These are phyloP conservation scores for Starmerella vaccinii DNA, from an alignment of 805 yeast genomes.

Conservation along the genomic window DNA sequence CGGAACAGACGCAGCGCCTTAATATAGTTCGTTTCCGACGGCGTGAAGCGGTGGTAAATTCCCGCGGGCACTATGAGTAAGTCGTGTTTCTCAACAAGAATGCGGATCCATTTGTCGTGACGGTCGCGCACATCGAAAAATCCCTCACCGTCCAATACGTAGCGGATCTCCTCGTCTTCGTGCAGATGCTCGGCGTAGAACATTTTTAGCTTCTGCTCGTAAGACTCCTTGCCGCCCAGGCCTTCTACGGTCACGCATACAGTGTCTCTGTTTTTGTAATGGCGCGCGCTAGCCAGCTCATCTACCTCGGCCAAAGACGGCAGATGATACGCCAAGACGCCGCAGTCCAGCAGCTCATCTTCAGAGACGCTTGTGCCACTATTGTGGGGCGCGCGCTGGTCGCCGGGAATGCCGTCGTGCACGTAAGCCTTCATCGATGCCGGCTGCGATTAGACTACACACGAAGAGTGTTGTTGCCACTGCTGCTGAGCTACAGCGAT, in stretches of 20 bases:
- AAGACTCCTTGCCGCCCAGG: constrained; percentile 49
- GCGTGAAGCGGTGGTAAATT: constrained; percentile 84
- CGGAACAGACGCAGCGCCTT: constrained; percentile 75
- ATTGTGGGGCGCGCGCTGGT: constrained; percentile 25
- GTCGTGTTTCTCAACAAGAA: constrained; percentile 54
- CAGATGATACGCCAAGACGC: constrained; percentile 55
- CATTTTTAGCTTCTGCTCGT: constrained; percentile 52
- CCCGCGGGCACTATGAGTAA: constrained; percentile 69
- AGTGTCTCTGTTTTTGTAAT: constrained; percentile 71
- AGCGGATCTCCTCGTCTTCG: constrained; percentile 94
- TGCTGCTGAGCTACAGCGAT: no score
- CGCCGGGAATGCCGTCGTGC: constrained; percentile 23
- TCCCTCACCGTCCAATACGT: constrained; percentile 80
- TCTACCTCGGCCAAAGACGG: constrained; percentile 47
- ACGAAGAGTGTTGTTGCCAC: no score
- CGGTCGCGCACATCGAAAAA: constrained; percentile 75
- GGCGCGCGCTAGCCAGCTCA: constrained; percentile 53
- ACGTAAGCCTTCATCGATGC: constrained; percentile 22
- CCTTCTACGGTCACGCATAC: constrained; percentile 50
- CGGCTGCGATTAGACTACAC: no score
- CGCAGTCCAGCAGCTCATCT: constrained; percentile 46
- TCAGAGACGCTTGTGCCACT: constrained; percentile 50
- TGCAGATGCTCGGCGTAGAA: constrained; percentile 84
- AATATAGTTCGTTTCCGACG: constrained; percentile 52
- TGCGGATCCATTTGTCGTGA: constrained; percentile 64